These are phyloP conservation scores for Albatrellus ellisii DNA, from an alignment of 768 basidiomycete species.

Conservation along the genomic window DNA sequence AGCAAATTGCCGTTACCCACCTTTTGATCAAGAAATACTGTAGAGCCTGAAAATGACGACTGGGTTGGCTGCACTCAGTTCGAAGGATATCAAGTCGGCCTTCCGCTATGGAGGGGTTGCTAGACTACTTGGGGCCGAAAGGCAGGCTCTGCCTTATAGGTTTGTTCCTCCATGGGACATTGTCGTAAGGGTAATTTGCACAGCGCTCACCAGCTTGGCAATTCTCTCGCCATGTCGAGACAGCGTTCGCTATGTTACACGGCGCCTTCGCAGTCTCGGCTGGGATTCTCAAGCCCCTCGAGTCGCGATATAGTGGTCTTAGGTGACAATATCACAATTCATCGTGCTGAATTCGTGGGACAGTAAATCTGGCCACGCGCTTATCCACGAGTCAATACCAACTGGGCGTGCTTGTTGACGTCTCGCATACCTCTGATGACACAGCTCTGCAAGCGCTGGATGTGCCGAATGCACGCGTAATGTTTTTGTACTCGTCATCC, in stretches of 20 bases:
- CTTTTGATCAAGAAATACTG: conserved; percentile 70
- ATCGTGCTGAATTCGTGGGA: too few relatives aligned
- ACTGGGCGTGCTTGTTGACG: conserved; percentile 81
- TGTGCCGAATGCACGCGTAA: conserved; percentile 58
- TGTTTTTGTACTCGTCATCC: conserved; percentile 92
- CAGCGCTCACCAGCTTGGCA: conserved; percentile 87
- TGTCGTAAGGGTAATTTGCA: not conserved
- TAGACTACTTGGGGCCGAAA: conserved; percentile 80
- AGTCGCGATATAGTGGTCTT: conserved; percentile 54
- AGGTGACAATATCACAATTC: too few relatives aligned
- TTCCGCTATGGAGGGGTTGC: conserved; percentile 70
- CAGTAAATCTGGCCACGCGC: conserved; percentile 53
- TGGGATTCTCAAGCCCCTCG: conserved; percentile 39
- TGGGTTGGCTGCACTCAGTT: conserved; percentile 34
- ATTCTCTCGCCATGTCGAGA: conserved; percentile 74
- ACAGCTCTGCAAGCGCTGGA: conserved; percentile 71
- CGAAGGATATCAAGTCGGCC: conserved; percentile 43
- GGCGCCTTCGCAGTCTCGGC: conserved; percentile 83
- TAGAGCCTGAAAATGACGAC: conserved; percentile 38
- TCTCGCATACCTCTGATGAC: conserved; percentile 85
- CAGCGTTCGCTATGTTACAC: conserved; percentile 77
- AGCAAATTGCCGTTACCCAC: conserved; percentile 84
- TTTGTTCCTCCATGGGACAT: not conserved
- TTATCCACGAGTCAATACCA: conserved; percentile 92
- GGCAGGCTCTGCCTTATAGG: conserved; percentile 48